Conservation (phyloP, 1,284 basidiomycete genomes). For the Naganishia cerealis region DNA sequence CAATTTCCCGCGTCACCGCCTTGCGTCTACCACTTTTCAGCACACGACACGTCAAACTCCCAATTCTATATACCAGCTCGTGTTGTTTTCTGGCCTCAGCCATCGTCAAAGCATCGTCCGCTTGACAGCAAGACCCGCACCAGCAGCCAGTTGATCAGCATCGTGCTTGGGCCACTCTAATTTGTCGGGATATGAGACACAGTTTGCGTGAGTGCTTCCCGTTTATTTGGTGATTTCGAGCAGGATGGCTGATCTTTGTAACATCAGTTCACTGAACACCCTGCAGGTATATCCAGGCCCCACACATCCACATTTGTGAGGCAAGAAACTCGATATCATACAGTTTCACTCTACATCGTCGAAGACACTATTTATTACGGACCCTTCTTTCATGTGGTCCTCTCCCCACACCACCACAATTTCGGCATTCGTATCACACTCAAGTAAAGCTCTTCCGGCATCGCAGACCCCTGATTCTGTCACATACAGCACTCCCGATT, state of each 20-base stretch:
- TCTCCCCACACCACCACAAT: not conserved
- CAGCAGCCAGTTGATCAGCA: no score
- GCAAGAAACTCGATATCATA: not conserved
- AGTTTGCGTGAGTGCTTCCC: no score
- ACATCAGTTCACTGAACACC: no score
- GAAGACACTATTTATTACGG: not conserved
- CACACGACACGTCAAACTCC: not conserved
- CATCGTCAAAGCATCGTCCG: not conserved
- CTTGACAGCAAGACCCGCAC: no score
- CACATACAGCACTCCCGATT: not conserved
- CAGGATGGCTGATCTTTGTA: no score
- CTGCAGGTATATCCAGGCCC: not conserved
- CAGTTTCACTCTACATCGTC: not conserved
- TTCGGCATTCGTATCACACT: not conserved
- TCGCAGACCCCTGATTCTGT: not conserved
- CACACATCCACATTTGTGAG: not conserved
- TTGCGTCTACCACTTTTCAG: not conserved
- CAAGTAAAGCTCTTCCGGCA: not conserved
- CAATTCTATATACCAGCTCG: not conserved
- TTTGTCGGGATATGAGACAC: no score
- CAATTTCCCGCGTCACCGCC: not conserved
- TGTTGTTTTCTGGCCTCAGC: not conserved
- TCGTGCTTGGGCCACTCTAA: no score
- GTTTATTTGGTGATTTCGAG: no score
- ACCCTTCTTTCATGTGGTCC: constrained; percentile 12